phyloP scores from a whole-genome alignment of 2,329 filamentous ascomycete genomes.

The Fusarium beomiforme region DNA sequence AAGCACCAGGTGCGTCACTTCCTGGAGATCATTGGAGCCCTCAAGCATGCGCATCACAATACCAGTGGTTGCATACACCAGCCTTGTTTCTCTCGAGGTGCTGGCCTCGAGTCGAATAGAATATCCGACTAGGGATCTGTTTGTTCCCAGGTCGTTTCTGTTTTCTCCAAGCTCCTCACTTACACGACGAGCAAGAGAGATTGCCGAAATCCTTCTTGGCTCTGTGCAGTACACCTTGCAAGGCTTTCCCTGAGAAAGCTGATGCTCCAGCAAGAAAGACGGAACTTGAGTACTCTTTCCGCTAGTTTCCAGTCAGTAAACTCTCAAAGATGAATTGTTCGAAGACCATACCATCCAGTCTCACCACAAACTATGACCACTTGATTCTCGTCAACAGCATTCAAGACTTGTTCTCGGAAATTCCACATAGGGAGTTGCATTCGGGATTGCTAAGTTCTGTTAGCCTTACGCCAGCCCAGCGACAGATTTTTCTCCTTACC shows the following conservation, averaged over 20 bases:
- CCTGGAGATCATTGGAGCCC: slow-evolving; percentile 82
- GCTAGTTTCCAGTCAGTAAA: slow-evolving; percentile 51
- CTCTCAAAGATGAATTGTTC: neutral
- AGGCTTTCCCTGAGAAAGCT: slow-evolving; percentile 79
- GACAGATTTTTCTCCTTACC: slow-evolving; percentile 49
- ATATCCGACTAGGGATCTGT: slow-evolving; percentile 88
- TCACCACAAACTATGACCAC: slow-evolving; percentile 96
- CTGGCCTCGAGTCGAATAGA: slow-evolving; percentile 94
- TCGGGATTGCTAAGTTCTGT: slow-evolving; percentile 62
- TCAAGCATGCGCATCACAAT: slow-evolving; percentile 99
- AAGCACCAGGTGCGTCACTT: slow-evolving; percentile 94
- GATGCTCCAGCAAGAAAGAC: slow-evolving; percentile 89
- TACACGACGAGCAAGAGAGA: slow-evolving; percentile 90
- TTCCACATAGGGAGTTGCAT: slow-evolving; percentile 90
- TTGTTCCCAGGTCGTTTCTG: slow-evolving; percentile 82
- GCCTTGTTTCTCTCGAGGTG: slow-evolving; percentile 79
- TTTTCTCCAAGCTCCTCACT: slow-evolving; percentile 94
- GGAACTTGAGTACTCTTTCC: slow-evolving; percentile 99
- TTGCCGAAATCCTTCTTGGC: slow-evolving; percentile 93
- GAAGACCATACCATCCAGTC: slow-evolving; percentile 77
- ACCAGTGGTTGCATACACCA: slow-evolving; percentile 89
- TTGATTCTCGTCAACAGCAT: slow-evolving; percentile 80
- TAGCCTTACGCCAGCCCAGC: slow-evolving; percentile 1
- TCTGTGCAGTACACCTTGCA: slow-evolving; percentile 98
- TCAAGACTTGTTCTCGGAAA: slow-evolving; percentile 81